Percentiles rank a stretch among this genome's conserved stretches.
These are phyloP conservation scores for Eragrostis tef DNA, from an alignment of 202 grass and related monocot genomes.

Conservation along the genomic window DNA sequence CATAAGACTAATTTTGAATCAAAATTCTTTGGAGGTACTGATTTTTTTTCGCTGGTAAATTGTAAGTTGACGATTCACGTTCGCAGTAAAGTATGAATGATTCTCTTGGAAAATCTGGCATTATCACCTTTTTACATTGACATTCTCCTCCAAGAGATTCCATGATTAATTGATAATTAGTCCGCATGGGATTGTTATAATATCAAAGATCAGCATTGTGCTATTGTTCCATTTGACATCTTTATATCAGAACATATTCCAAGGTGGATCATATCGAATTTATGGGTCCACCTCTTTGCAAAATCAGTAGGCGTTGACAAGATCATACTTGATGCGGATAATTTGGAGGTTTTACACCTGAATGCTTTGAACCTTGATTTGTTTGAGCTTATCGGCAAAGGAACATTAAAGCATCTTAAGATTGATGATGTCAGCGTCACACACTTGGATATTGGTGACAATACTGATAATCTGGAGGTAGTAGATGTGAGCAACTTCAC, in stretches of 20 bases:
- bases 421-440: slow-evolving; percentile 94
- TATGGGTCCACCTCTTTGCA: slow-evolving; percentile 57
- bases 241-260: slow-evolving; percentile 52
- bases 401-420: slow-evolving; percentile 75
- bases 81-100: slow-evolving; percentile 9
- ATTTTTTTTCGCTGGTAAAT: slow-evolving; percentile 22
- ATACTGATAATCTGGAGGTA: slow-evolving; percentile 72
- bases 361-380: slow-evolving; percentile 93
- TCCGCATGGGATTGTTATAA: slow-evolving; percentile 30
- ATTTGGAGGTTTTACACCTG: slow-evolving; percentile 78
- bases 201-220: slow-evolving; percentile 9
- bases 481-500: slow-evolving; percentile 94
- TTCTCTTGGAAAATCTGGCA: slow-evolving; percentile 26
- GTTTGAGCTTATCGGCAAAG: slow-evolving; percentile 87
- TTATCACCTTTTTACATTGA: slow-evolving; percentile 50
- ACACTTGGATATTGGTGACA: slow-evolving; percentile 95
- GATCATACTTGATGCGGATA: slow-evolving; percentile 89
- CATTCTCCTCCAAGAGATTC: slow-evolving; percentile 42
- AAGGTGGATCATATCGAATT: slow-evolving; percentile 28
- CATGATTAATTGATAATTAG: slow-evolving; percentile 33
- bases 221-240: slow-evolving; percentile 31
- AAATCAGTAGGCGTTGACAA: slow-evolving; percentile 85
- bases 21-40: slow-evolving; percentile 26
- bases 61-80: slow-evolving; percentile 23
- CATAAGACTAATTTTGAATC: slow-evolving; percentile 45